phyloP scores from a whole-genome alignment of 78 protist genomes.

The Acrasis kona region DNA sequence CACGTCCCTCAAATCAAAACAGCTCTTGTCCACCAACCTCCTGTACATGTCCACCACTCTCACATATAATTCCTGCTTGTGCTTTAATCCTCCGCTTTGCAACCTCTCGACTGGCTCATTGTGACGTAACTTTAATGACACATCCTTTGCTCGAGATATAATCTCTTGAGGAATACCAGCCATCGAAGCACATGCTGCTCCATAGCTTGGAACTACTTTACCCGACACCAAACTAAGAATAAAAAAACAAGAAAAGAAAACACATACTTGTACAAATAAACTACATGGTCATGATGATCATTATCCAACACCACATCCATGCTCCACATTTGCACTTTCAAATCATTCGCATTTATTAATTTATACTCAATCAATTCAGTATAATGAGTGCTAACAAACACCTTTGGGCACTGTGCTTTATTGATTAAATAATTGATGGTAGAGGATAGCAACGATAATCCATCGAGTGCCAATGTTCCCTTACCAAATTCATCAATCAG shows the following conservation, averaged over 20 bases:
- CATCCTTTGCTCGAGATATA: no score
- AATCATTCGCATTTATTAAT: not conserved
- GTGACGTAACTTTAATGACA: no score
- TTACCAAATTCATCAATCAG: conserved; percentile 61
- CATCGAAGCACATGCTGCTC: not conserved
- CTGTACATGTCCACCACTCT: no score
- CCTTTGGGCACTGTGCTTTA: not conserved
- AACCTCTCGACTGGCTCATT: no score
- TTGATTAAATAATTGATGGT: not conserved
- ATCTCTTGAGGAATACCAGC: conserved; percentile 1
- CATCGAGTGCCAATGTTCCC: conserved; percentile 28
- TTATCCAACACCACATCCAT: not conserved
- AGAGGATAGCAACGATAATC: not conserved
- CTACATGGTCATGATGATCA: no score
- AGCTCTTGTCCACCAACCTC: no score
- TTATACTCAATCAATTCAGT: not conserved
- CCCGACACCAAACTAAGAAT: not conserved
- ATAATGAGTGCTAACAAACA: not conserved
- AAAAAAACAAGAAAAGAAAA: not conserved
- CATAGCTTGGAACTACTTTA: not conserved
- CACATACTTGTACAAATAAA: no score
- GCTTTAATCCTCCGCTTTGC: no score
- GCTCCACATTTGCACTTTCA: not conserved
- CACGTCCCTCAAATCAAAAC: no score
- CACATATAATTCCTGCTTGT: no score